phyloP scores from a whole-genome alignment of 352 stramenopile species.

The Phytopythium boreale region DNA sequence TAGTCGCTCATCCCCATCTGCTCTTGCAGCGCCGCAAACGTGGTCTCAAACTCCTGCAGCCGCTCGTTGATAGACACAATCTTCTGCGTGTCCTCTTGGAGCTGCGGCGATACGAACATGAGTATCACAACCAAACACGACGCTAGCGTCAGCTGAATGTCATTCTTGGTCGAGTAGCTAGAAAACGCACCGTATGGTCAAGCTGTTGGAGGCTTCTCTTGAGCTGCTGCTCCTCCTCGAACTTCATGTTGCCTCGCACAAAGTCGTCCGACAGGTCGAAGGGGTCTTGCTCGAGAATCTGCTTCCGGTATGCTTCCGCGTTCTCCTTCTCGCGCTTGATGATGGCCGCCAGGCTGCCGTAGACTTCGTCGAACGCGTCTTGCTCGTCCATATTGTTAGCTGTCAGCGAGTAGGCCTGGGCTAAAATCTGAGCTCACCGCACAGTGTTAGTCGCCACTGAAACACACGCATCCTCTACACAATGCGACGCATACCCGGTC shows the following conservation, averaged over 20 bases:
- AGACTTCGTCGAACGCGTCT: constrained; percentile 72
- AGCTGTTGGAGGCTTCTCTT: constrained; percentile 63
- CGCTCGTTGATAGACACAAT: constrained; percentile 69
- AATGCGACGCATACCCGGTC: constrained; percentile 35
- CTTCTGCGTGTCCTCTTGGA: constrained; percentile 65
- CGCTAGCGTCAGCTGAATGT: background rate
- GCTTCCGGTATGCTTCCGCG: constrained; percentile 71
- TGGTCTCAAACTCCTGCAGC: constrained; percentile 71
- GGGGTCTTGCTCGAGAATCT: constrained; percentile 71
- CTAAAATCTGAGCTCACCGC: constrained; percentile 32
- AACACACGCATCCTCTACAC: background rate
- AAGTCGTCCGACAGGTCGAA: constrained; percentile 68
- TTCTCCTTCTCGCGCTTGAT: constrained; percentile 76
- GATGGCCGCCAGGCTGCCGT: constrained; percentile 61
- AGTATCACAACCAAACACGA: background rate
- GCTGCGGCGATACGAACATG: constrained; percentile 17
- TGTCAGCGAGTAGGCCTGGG: constrained; percentile 63
- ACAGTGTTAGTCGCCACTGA: background rate
- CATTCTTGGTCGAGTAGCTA: background rate
- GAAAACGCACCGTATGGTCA: constrained; percentile 32
- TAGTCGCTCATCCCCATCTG: constrained; percentile 68
- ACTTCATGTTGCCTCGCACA: constrained; percentile 67
- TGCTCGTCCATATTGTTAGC: constrained; percentile 75
- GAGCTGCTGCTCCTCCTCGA: constrained; percentile 74
- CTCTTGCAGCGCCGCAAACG: constrained; percentile 53